These are phyloP conservation scores for Andrographis paniculata DNA, from an alignment of 305 asterid species.

Conservation along the genomic window DNA sequence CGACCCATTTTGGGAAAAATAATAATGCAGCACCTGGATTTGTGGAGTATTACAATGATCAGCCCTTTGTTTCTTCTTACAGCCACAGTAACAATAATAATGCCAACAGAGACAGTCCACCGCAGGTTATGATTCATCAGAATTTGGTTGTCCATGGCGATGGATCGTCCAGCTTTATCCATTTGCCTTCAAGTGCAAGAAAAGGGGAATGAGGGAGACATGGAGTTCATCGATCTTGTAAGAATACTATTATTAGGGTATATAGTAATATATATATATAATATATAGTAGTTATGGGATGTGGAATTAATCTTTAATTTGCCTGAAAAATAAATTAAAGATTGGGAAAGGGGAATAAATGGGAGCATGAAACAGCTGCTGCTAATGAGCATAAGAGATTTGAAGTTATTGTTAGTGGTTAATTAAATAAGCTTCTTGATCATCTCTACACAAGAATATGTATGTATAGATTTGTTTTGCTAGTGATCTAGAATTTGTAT, in stretches of 20 bases:
- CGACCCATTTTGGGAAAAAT: slow-evolving; percentile 10
- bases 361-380: background rate
- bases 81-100: background rate
- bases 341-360: background rate
- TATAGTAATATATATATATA: too few relatives aligned
- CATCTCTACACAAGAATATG: background rate
- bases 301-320: too few relatives aligned
- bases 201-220: slow-evolving; percentile 30
- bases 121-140: background rate
- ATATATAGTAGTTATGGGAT: background rate
- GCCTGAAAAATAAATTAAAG: background rate
- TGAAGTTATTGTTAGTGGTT: background rate
- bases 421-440: background rate
- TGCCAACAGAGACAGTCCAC: background rate
- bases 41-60: slow-evolving; percentile 38
- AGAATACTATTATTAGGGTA: background rate
- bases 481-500: too few relatives aligned
- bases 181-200: slow-evolving; percentile 65
- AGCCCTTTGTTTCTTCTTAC: slow-evolving; percentile 25
- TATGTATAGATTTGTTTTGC: background rate
- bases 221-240: background rate
- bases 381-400: background rate
- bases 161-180: slow-evolving; percentile 54
- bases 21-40: slow-evolving; percentile 13
- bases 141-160: slow-evolving; percentile 38